A percentile compares a stretch with the other conserved stretches of the same genome.
phyloP scores from a whole-genome alignment of 2,329 filamentous ascomycete species.

The Arthroderma sp. region DNA sequence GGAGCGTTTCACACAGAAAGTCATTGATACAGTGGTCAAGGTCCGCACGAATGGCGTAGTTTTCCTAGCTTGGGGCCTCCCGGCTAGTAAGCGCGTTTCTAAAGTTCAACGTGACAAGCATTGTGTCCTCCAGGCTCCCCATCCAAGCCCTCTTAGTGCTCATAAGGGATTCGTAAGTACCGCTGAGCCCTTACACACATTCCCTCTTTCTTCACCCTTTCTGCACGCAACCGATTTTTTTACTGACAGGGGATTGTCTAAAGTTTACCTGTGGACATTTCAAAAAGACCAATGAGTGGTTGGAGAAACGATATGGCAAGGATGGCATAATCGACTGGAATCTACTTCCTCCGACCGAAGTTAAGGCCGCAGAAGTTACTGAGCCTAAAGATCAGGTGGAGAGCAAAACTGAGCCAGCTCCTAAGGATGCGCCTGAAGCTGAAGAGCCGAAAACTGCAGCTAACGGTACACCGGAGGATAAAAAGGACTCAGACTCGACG shows the following conservation, averaged over 20 bases:
- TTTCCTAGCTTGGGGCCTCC: constrained; percentile 85
- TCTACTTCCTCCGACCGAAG: constrained; percentile 19
- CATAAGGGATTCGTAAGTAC: constrained; percentile 56
- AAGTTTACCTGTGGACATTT: constrained; percentile 34
- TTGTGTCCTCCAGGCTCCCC: constrained; percentile 71
- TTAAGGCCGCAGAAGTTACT: background rate
- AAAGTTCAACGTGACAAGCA: constrained; percentile 63
- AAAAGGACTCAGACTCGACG: no score
- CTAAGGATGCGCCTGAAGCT: no score
- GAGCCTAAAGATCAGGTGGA: background rate
- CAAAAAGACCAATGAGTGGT: constrained; percentile 49
- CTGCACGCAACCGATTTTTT: background rate
- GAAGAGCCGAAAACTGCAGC: no score
- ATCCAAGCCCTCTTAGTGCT: constrained; percentile 88
- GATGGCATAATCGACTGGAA: constrained; percentile 79
- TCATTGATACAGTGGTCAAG: constrained; percentile 75
- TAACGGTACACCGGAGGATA: no score
- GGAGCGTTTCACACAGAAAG: constrained; percentile 84
- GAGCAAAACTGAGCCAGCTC: no score
- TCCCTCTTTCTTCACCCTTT: background rate
- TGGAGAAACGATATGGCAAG: constrained; percentile 63
- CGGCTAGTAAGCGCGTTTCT: constrained; percentile 65
- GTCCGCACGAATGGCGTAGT: constrained; percentile 71
- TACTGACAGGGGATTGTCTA: background rate
- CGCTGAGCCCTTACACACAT: background rate